A percentile compares a stretch with the other conserved stretches of the same genome.
phyloP scores from a whole-genome alignment of 169 alveolate species.

The Cryptosporidium sp. region DNA sequence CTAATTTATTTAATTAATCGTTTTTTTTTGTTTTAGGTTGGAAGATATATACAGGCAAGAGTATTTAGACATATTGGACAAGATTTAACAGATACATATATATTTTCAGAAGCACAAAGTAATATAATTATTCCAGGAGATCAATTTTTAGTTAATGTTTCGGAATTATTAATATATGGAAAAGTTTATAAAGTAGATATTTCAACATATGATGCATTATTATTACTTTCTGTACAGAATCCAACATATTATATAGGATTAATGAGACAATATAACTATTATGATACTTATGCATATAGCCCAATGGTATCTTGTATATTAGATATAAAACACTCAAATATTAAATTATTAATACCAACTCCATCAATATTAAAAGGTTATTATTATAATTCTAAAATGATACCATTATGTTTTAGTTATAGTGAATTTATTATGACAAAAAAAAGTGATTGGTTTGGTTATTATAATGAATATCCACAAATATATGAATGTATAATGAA shows the following conservation, averaged over 20 bases:
- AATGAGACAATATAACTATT: constrained; percentile 3
- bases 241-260: constrained; percentile 7
- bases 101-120: constrained; percentile 49
- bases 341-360: constrained; percentile 56
- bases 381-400: constrained; percentile 12
- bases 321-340: constrained; percentile 31
- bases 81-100: constrained; percentile 41
- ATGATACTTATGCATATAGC: constrained; percentile 17
- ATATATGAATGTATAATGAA: constrained; percentile 32
- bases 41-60: constrained; percentile 55
- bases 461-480: constrained; percentile 37
- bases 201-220: constrained; percentile 28
- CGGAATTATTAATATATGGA: constrained; percentile 37
- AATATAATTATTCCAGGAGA: constrained; percentile 62
- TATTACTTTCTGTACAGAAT: constrained; percentile 35
- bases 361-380: constrained; percentile 34
- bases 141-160: constrained; percentile 1
- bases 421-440: constrained; percentile 54
- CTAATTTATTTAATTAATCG: not conserved
- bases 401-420: constrained; percentile 64
- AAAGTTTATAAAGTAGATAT: constrained; percentile 66
- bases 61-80: constrained; percentile 61
- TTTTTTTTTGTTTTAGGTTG: constrained; percentile 7
- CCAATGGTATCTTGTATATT: constrained; percentile 61
- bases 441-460: constrained; percentile 70